Evolutionary conservation across 179 eudicot species (phyloP), one percentile per base, ranked within the genome.

Genomic region (Corrigiola litoralis): DNA sequence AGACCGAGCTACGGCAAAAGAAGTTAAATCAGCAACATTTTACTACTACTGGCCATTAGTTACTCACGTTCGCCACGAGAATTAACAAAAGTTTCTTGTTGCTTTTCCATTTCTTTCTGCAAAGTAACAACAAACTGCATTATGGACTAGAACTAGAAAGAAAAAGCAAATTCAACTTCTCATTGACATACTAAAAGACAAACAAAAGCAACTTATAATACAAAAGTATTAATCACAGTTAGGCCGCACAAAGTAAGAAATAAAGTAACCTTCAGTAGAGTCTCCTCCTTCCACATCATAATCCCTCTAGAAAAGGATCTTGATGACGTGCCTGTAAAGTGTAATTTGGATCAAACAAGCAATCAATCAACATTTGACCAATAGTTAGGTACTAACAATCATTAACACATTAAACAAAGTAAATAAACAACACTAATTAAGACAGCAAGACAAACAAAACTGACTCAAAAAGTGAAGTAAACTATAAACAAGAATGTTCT

Each of bases 211-310:
- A n/a, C n/a, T n/a, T n/a, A n/a, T n/a, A n/a, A n/a, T n/a, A n/a
- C n/a, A n/a, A n/a, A n/a, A n/a, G n/a, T 37, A 67, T 13, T 61
- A 61, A 62, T 34, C 63, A 61, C 14, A 29, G 51, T 59, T 52
- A 72, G 16, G 57, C 13, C 27, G 50, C 8, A 17, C 42, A 21
- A 67, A 32, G 52, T 49, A 61, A 44, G 38, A 18, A 28, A 44
- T 38, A 27, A 18, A 38, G 50, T 49, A 61, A 69, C 99, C 86
- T 86, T 88, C 68, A 86, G 50, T 18, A 86, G 50, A 40, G 92
- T 83, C 84, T 94, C 99, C 72, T 94, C 97, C 70, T 91, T 94
- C 99, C 99, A 94, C 99, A 91, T 94, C 70, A 78, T 86, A 66
- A 81, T 81, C 3, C 85, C 99, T 85, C 75, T 94, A 29, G 67